phyloP scores from a whole-genome alignment of 768 basidiomycete species.

The Tubosaeta sp. region DNA sequence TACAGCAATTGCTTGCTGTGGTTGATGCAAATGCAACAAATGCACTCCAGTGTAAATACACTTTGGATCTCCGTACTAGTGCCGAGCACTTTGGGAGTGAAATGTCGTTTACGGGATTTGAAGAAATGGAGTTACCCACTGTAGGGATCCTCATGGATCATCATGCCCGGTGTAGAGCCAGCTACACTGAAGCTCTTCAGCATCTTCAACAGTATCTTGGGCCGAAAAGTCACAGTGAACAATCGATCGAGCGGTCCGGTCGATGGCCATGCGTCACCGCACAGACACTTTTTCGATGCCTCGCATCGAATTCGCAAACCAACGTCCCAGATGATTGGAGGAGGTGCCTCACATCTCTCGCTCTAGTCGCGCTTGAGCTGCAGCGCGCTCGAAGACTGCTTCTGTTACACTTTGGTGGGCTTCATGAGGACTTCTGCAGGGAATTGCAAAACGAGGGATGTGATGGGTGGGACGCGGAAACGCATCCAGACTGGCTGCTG shows the following conservation, averaged over 20 bases:
- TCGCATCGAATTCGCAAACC: constrained; percentile 20
- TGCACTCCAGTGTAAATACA: neutral
- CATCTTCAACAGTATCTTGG: constrained; percentile 2
- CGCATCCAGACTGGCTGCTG: neutral
- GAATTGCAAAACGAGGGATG: constrained; percentile 1
- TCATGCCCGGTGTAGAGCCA: neutral
- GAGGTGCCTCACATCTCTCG: constrained; percentile 23
- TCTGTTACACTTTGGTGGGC: neutral
- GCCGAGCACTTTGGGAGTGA: constrained; percentile 1
- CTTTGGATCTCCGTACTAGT: neutral
- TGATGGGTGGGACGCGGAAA: neutral
- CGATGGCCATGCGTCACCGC: constrained; percentile 35
- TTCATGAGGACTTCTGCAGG: neutral
- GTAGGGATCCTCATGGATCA: neutral
- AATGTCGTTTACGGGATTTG: neutral
- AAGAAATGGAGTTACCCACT: neutral
- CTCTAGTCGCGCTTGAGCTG: constrained; percentile 23
- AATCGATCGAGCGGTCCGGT: constrained; percentile 10
- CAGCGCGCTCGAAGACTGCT: constrained; percentile 19
- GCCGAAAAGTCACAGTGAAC: constrained; percentile 12
- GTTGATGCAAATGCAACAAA: neutral
- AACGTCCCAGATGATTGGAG: constrained; percentile 24
- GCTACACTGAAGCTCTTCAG: neutral
- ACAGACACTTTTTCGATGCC: constrained; percentile 24
- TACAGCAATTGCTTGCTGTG: neutral